Base-by-base conservation (phyloP, 805 yeast genomes). In the Yamadazyma sp. region DNA sequence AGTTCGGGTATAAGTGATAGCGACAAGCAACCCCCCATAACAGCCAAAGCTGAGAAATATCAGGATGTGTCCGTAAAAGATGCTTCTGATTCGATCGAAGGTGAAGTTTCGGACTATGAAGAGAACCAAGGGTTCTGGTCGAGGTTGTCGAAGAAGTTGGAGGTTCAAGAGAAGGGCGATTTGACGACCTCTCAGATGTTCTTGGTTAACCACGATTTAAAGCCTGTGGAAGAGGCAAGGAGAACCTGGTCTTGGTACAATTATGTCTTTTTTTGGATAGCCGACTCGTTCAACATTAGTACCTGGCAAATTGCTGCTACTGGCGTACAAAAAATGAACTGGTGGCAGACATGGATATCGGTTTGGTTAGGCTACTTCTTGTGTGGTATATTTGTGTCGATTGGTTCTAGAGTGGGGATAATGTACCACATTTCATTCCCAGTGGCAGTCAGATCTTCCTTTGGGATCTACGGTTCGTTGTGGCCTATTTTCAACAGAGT, bases 221-320 rank as follows among this genome's bases (percentile, higher is more conserved):
- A 78, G 47, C 95, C 95, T 0, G 88, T 87, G 3, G 91, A 86
- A 54, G 70, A 62, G 11, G 75, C 64, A 3, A 77, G 95, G 52
- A 71, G 95, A 52, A 73, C 75, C n/a, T 88, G 96, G 96, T 64
- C 76, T 19, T 85, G 95, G 95, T 80, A 69, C 59, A 85, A 87
- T 58, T 88, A 66, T 55, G 80, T 84, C 10, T 78, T 76, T 46
- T 84, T 85, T 51, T 88, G 96, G 96, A 60, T 88, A 41, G 88
- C 95, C 0, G 96, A 88, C 57, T 80, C 95, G 21, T 85, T 88
- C 66, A 88, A 88, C 62, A 79, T 88, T 55, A 87, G 85, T 58
- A 86, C 96, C 5, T 87, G 91, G 88, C 89, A 84, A 67, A 86
- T 88, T 50, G 95, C 95, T 2, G 80, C 91, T 6, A 84, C 95